Conservation (phyloP, 108 stramenopile genomes). For the Seminavis robusta region DNA sequence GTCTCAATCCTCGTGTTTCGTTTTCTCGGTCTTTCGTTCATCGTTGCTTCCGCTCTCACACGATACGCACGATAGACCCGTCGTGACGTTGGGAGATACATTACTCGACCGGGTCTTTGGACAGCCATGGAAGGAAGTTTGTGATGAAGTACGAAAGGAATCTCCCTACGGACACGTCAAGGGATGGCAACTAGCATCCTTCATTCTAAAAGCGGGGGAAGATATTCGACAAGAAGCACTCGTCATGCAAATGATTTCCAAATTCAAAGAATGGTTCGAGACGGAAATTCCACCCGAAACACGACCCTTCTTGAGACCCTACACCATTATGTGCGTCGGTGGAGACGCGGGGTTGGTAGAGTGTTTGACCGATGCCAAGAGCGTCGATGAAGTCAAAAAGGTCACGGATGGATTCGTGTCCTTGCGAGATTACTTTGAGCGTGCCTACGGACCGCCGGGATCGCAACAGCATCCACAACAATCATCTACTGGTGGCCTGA, state of each 20-base stretch:
- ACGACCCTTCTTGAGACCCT: constrained; percentile 79
- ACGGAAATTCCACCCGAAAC: constrained; percentile 62
- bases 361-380: constrained; percentile 82
- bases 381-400: constrained; percentile 87
- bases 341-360: constrained; percentile 85
- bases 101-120: constrained; percentile 78
- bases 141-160: constrained; percentile 62
- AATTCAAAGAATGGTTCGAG: constrained; percentile 73
- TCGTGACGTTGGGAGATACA: constrained; percentile 11
- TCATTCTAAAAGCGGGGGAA: constrained; percentile 88
- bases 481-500: constrained; percentile 14
- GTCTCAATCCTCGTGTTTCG: no score
- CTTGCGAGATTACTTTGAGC: constrained; percentile 68
- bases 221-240: constrained; percentile 87
- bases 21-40: no score
- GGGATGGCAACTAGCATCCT: constrained; percentile 82
- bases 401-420: constrained; percentile 70
- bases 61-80: no score
- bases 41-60: background rate
- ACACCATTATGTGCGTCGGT: constrained; percentile 88
- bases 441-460: constrained; percentile 65
- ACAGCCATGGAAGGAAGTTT: constrained; percentile 63
- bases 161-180: constrained; percentile 73
- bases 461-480: constrained; percentile 4
- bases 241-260: constrained; percentile 84